Evolutionary conservation across 2,329 filamentous ascomycete species (phyloP).

Genomic region (Aspergillus persii): DNA sequence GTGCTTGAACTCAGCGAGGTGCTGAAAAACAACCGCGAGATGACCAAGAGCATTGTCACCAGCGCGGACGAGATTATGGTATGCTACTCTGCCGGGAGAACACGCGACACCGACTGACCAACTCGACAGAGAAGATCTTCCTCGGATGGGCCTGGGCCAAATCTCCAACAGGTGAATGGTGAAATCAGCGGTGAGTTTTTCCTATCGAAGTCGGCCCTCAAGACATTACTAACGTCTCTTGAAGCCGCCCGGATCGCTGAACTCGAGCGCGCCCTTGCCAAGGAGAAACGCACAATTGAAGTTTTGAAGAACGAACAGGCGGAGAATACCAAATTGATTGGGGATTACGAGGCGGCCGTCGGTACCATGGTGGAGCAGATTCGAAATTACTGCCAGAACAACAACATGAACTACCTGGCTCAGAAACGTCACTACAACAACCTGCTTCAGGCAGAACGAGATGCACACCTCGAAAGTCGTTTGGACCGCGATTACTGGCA

Average conservation of each 20-base stretch:
- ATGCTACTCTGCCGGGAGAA: slow-evolving; percentile 15
- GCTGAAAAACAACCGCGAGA: slow-evolving; percentile 49
- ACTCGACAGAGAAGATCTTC: slow-evolving; percentile 41
- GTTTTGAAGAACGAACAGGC: slow-evolving; percentile 46
- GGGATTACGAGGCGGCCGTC: slow-evolving; percentile 47
- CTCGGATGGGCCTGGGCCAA: slow-evolving; percentile 39
- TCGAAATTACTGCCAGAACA: slow-evolving; percentile 50
- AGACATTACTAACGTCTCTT: background rate
- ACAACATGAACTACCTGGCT: slow-evolving; percentile 47
- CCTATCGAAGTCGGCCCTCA: background rate
- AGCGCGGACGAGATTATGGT: slow-evolving; percentile 51
- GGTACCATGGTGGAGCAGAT: slow-evolving; percentile 51
- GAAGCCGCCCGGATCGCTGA: slow-evolving; percentile 44
- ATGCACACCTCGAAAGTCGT: slow-evolving; percentile 49
- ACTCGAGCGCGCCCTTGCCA: slow-evolving; percentile 48
- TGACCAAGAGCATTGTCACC: slow-evolving; percentile 49
- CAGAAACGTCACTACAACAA: slow-evolving; percentile 51
- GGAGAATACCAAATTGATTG: slow-evolving; percentile 49
- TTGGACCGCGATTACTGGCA: slow-evolving; percentile 51
- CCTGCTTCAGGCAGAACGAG: slow-evolving; percentile 50
- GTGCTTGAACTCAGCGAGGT: slow-evolving; percentile 50
- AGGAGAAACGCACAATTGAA: slow-evolving; percentile 43
- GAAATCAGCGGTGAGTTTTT: slow-evolving; percentile 40
- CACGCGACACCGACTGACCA: slow-evolving; percentile 11
- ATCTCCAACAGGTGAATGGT: slow-evolving; percentile 43